Evolutionary conservation across 2,329 filamentous ascomycete genomes (phyloP).

Genomic region (Capronia epimyces): DNA sequence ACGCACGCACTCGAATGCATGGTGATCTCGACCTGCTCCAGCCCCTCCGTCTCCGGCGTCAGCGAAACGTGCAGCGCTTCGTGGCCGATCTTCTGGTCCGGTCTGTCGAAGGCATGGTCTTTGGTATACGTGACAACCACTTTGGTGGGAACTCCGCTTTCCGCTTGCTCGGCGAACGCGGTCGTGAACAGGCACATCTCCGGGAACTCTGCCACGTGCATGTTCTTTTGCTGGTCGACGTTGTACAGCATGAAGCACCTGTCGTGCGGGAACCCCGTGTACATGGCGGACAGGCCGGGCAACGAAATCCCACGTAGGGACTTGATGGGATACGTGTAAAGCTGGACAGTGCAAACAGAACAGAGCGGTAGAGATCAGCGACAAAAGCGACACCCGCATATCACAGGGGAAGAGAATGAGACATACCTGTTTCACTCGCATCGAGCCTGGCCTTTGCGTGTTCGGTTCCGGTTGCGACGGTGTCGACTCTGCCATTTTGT

Average conservation of each 20-base stretch:
- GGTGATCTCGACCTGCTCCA: constrained; percentile 49
- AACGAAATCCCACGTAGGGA: constrained; percentile 60
- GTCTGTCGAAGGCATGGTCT: constrained; percentile 23
- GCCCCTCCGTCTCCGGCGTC: constrained; percentile 43
- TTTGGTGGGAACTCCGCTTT: constrained; percentile 28
- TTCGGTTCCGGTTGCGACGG: background rate
- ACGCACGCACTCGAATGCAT: constrained; percentile 56
- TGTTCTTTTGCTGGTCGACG: constrained; percentile 46
- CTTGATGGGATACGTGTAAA: constrained; percentile 71
- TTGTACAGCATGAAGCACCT: constrained; percentile 65
- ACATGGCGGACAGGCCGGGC: constrained; percentile 49
- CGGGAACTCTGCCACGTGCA: constrained; percentile 56
- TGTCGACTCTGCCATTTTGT: background rate
- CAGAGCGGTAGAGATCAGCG: constrained; percentile 26
- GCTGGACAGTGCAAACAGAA: constrained; percentile 38
- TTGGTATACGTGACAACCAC: constrained; percentile 23
- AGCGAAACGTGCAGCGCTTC: constrained; percentile 52
- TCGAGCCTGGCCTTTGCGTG: background rate
- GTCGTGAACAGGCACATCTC: constrained; percentile 62
- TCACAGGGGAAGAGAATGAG: too few relatives aligned
- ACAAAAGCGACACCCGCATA: constrained; percentile 3
- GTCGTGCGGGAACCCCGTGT: constrained; percentile 61
- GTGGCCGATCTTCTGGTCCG: constrained; percentile 29
- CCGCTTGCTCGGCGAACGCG: constrained; percentile 25
- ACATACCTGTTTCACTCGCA: constrained; percentile 14